Evolutionary conservation across 2,329 filamentous ascomycete species (phyloP).

Genomic region (Calonectria pauciramosa): DNA sequence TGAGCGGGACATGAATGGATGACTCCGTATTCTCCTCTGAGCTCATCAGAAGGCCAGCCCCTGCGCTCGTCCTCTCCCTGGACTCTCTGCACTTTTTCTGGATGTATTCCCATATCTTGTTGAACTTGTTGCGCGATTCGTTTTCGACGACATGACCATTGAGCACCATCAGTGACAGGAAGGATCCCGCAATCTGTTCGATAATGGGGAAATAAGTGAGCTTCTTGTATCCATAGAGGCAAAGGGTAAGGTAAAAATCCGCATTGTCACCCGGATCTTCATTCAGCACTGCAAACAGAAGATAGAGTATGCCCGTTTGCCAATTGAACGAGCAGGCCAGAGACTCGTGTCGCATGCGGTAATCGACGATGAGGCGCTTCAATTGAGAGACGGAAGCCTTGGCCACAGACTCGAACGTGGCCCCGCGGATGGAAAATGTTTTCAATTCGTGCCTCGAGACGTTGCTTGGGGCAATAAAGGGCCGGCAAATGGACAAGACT

Average conservation of each 20-base stretch:
- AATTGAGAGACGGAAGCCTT: conserved; percentile 54
- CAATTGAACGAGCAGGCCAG: conserved; percentile 52
- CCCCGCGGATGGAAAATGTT: conserved; percentile 48
- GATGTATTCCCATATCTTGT: not conserved
- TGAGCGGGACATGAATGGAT: conserved; percentile 51
- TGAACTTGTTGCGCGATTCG: not conserved
- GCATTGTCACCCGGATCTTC: conserved; percentile 47
- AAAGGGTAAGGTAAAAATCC: conserved; percentile 54
- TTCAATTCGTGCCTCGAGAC: not conserved
- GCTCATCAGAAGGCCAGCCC: not conserved
- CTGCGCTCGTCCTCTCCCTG: not conserved
- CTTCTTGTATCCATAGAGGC: conserved; percentile 54
- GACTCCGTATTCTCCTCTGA: not conserved
- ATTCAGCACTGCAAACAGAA: conserved; percentile 54
- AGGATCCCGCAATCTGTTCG: conserved; percentile 49
- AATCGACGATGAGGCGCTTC: conserved; percentile 54
- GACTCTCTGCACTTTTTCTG: too few relatives aligned
- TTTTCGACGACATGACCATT: conserved; percentile 37
- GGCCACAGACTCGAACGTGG: conserved; percentile 48
- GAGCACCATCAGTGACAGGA: conserved; percentile 53
- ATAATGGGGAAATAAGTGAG: conserved; percentile 53
- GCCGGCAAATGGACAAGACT: conserved; percentile 53
- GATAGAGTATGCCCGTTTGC: conserved; percentile 56
- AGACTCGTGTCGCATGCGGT: conserved; percentile 50
- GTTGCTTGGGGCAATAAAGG: conserved; percentile 28